These are phyloP conservation scores for Candida caryicola DNA, from an alignment of 805 yeast species.

Conservation along the genomic window DNA sequence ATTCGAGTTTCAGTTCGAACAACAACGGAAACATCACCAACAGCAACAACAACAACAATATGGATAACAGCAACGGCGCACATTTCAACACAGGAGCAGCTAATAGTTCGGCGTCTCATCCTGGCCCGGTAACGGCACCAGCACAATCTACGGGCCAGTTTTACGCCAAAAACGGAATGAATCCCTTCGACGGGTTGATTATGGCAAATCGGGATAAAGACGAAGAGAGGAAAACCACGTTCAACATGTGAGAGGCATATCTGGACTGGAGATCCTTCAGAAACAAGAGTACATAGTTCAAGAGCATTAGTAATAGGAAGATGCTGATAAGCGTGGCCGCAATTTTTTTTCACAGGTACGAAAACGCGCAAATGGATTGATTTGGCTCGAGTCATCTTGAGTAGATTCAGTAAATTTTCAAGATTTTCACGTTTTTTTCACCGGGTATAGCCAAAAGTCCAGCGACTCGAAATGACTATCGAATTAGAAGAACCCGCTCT, in stretches of 20 bases:
- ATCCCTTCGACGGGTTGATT: constrained; percentile 39
- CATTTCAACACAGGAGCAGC: no score
- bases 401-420: background rate
- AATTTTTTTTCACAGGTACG: background rate
- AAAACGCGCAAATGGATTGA: background rate
- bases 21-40: background rate
- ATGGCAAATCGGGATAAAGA: constrained; percentile 19
- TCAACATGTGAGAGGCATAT: constrained; percentile 3
- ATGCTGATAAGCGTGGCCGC: no score
- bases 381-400: background rate
- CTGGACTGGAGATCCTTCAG: no score
- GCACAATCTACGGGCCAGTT: constrained; percentile 32
- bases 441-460: background rate
- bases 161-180: constrained; percentile 34
- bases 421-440: background rate
- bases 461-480: constrained; percentile 27
- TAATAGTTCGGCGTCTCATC: background rate
- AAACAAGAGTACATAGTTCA: no score
- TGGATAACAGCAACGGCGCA: no score
- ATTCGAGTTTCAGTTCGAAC: no score
- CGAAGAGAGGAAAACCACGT: constrained; percentile 3
- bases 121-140: constrained; percentile 23
- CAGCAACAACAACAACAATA: no score
- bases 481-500: constrained; percentile 44
- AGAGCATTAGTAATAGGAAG: no score